phyloP scores from a whole-genome alignment of 495 filamentous ascomycete species.

The Oidiodendron maius region DNA sequence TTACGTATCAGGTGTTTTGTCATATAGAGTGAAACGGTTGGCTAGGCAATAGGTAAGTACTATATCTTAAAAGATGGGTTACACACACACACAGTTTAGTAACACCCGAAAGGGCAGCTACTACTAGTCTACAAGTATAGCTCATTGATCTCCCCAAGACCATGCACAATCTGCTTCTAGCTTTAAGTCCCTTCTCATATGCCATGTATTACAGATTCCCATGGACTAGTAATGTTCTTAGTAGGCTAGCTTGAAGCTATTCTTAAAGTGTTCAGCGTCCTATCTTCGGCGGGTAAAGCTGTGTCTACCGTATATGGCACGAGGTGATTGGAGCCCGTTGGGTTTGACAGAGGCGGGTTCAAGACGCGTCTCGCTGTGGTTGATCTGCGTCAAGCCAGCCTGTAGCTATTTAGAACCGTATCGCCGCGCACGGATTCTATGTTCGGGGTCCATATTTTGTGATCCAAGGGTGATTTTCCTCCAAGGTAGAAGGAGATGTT shows the following conservation, averaged over 20 bases:
- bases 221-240: constrained; percentile 27
- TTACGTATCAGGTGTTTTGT: too few relatives aligned
- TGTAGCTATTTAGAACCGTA: constrained; percentile 31
- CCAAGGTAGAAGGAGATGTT: constrained; percentile 30
- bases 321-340: constrained; percentile 2
- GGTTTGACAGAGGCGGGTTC: constrained; percentile 22
- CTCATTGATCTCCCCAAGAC: constrained; percentile 20
- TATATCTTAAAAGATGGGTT: too few relatives aligned
- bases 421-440: constrained; percentile 29
- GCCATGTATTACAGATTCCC: constrained; percentile 18
- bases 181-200: constrained; percentile 21
- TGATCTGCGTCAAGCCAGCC: constrained; percentile 27
- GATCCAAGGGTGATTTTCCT: constrained; percentile 25
- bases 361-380: constrained; percentile 15
- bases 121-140: constrained; percentile 28
- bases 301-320: not conserved
- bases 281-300: constrained; percentile 13
- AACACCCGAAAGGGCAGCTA: constrained; percentile 28
- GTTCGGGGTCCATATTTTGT: constrained; percentile 28
- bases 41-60: too few relatives aligned
- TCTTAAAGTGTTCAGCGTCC: constrained; percentile 16
- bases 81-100: constrained; percentile 31
- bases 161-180: constrained; percentile 16
- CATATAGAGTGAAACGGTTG: too few relatives aligned
- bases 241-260: constrained; percentile 29